Conservation (phyloP, 495 filamentous ascomycete genomes). For the Neurospora sp. region DNA sequence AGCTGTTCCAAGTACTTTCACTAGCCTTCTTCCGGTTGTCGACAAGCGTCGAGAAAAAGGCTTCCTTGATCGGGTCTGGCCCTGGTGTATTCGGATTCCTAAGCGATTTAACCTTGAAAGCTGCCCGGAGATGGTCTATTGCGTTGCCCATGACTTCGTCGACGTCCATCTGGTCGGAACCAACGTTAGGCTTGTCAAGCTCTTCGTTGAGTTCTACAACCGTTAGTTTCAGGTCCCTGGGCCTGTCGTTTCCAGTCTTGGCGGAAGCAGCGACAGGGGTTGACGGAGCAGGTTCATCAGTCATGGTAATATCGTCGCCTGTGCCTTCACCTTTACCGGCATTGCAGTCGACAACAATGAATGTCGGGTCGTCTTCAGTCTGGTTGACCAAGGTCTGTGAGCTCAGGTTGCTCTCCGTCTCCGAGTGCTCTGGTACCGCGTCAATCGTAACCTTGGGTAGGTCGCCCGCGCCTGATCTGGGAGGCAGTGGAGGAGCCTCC, state of each 20-base stretch:
- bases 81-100: slow-evolving; percentile 21
- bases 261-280: neutral
- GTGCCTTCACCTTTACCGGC: neutral
- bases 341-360: slow-evolving; percentile 4
- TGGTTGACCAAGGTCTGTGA: slow-evolving; percentile 38
- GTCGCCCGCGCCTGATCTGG: slow-evolving; percentile 9
- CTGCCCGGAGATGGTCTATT: slow-evolving; percentile 79
- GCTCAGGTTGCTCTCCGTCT: slow-evolving; percentile 28
- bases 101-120: slow-evolving; percentile 55
- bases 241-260: slow-evolving; percentile 3
- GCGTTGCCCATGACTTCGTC: slow-evolving; percentile 91
- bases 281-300: slow-evolving; percentile 6
- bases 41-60: slow-evolving; percentile 38
- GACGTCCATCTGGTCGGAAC: slow-evolving; percentile 69
- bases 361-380: slow-evolving; percentile 15
- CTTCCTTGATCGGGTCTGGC: slow-evolving; percentile 61
- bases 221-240: slow-evolving; percentile 18
- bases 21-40: slow-evolving; percentile 32
- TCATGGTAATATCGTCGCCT: slow-evolving; percentile 8
- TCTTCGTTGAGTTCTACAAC: slow-evolving; percentile 34
- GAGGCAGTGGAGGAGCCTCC: slow-evolving; percentile 19
- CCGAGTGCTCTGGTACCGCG: slow-evolving; percentile 9
- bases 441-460: slow-evolving; percentile 10
- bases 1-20: slow-evolving; percentile 24
- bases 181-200: slow-evolving; percentile 34